A percentile compares a stretch with the other conserved stretches of the same genome.
These are phyloP conservation scores for Domatiomyces globalis DNA, from an alignment of 2,329 filamentous ascomycete species.

Conservation along the genomic window DNA sequence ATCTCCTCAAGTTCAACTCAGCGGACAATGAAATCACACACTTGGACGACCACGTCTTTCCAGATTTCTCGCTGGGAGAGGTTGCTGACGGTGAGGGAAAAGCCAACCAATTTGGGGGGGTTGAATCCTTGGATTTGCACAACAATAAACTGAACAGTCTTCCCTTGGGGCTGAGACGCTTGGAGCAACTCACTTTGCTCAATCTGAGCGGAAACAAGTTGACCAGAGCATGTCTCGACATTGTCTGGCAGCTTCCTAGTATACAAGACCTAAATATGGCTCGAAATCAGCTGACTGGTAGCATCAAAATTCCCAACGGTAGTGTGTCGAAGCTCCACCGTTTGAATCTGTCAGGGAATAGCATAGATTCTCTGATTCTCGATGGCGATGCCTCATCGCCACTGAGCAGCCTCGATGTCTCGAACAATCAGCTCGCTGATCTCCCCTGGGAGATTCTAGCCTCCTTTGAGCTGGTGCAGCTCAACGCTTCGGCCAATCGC, in stretches of 20 bases:
- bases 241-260: conserved; percentile 57
- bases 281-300: conserved; percentile 59
- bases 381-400: conserved; percentile 47
- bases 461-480: conserved; percentile 24
- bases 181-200: conserved; percentile 61
- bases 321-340: conserved; percentile 57
- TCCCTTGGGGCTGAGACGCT: conserved; percentile 59
- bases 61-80: conserved; percentile 47
- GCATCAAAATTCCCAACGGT: conserved; percentile 49
- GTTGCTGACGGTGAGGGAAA: conserved; percentile 51
- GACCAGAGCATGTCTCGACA: conserved; percentile 53
- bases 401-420: conserved; percentile 56
- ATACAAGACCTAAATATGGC: conserved; percentile 70
- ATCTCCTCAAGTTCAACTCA: conserved; percentile 68
- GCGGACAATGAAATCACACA: conserved; percentile 77
- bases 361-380: conserved; percentile 55
- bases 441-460: conserved; percentile 39
- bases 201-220: conserved; percentile 80
- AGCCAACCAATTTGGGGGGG: conserved; percentile 64
- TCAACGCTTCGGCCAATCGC: conserved; percentile 70
- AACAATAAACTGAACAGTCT: conserved; percentile 62
- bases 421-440: conserved; percentile 60
- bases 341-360: conserved; percentile 70
- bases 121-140: conserved; percentile 74
- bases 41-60: conserved; percentile 62